These are phyloP conservation scores for Talaromyces sp. DNA, from an alignment of 2,329 filamentous ascomycete genomes.

Conservation along the genomic window DNA sequence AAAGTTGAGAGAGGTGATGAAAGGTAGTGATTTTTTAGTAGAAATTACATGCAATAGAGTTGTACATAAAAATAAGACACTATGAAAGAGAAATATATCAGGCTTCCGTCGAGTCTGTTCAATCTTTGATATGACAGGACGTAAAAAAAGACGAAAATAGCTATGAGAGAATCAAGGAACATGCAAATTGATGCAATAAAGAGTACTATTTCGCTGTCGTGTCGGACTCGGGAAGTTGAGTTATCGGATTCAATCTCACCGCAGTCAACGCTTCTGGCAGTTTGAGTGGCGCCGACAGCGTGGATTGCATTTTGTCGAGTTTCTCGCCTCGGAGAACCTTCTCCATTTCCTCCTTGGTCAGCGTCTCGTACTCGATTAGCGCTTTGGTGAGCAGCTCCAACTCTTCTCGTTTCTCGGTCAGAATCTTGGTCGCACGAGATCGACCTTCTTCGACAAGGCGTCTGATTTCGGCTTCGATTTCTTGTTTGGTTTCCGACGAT, in stretches of 20 bases:
- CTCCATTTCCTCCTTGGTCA: slow-evolving; percentile 85
- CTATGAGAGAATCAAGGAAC: slow-evolving; percentile 4
- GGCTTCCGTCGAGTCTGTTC: background rate
- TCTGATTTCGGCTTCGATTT: slow-evolving; percentile 87
- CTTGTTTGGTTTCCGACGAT: slow-evolving; percentile 79
- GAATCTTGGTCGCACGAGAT: slow-evolving; percentile 66
- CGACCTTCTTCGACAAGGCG: slow-evolving; percentile 79
- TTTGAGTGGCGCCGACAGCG: slow-evolving; percentile 58
- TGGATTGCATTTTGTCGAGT: slow-evolving; percentile 65
- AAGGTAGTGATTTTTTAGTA: slow-evolving; percentile 5
- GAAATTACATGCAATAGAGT: slow-evolving; percentile 4
- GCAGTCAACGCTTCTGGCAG: slow-evolving; percentile 56
- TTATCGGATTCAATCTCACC: slow-evolving; percentile 30
- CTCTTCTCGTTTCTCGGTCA: slow-evolving; percentile 75
- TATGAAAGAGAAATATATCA: background rate
- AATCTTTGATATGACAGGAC: background rate
- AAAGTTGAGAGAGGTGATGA: slow-evolving; percentile 6
- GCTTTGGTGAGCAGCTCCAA: slow-evolving; percentile 85
- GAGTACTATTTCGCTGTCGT: slow-evolving; percentile 10
- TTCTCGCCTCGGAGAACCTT: slow-evolving; percentile 86
- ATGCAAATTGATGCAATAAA: slow-evolving; percentile 10
- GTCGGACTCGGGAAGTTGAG: slow-evolving; percentile 18
- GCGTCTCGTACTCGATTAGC: slow-evolving; percentile 88
- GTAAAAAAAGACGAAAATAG: background rate
- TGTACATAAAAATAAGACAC: slow-evolving; percentile 1